Evolutionary conservation across 202 grass and related monocot species (phyloP).

Genomic region (Dendrocalamus latiflorus): DNA sequence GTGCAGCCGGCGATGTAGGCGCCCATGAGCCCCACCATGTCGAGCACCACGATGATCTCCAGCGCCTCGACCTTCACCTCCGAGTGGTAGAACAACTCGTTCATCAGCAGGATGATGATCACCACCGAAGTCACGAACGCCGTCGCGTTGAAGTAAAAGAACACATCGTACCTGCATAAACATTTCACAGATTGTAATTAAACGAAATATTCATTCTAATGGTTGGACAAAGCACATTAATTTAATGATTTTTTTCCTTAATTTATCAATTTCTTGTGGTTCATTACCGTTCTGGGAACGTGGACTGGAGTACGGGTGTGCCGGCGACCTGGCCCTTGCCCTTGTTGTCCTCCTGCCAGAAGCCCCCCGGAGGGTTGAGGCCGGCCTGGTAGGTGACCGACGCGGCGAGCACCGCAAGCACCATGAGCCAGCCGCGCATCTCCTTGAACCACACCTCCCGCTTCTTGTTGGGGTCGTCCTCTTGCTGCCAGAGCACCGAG

Average conservation of each 20-base stretch:
- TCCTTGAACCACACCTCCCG: too few relatives aligned
- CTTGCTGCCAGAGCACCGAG: too few relatives aligned
- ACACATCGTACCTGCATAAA: conserved; percentile 12
- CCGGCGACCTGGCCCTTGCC: too few relatives aligned
- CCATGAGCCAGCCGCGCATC: too few relatives aligned
- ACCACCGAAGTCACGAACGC: conserved; percentile 47
- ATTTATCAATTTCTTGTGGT: neutral
- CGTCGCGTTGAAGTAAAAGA: conserved; percentile 41
- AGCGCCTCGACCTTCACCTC: conserved; percentile 20
- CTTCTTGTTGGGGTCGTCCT: too few relatives aligned
- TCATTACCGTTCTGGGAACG: too few relatives aligned
- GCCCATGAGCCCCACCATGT: too few relatives aligned
- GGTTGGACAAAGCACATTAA: neutral
- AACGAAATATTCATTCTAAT: neutral
- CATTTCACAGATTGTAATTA: neutral
- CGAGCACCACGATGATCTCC: conserved; percentile 38
- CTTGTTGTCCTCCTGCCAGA: too few relatives aligned
- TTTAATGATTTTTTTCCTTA: neutral
- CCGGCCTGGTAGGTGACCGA: too few relatives aligned
- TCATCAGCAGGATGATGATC: conserved; percentile 47
- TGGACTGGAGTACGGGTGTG: too few relatives aligned
- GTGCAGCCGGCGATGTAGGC: conserved; percentile 40
- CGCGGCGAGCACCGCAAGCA: too few relatives aligned
- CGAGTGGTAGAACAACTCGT: conserved; percentile 14
- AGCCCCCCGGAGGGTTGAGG: too few relatives aligned